phyloP scores from a whole-genome alignment of 2,329 filamentous ascomycete species.

The Endoconidiophora polonica region DNA sequence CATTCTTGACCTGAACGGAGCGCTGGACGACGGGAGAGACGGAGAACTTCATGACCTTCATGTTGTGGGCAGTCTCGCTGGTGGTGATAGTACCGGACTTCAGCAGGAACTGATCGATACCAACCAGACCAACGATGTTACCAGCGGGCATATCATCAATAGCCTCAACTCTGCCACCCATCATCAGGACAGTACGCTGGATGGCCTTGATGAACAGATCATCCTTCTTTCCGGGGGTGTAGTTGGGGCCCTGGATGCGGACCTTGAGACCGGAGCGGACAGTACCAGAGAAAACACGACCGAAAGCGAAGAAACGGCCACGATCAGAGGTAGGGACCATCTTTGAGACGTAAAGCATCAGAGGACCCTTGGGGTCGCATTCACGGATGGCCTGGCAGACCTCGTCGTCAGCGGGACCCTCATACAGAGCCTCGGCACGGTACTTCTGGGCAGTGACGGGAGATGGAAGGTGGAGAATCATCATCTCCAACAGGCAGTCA shows the following conservation, averaged over 20 bases:
- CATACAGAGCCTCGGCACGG: conserved; percentile 96
- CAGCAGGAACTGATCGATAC: conserved; percentile 99
- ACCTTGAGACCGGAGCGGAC: conserved; percentile 97
- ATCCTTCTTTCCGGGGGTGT: conserved; percentile 94
- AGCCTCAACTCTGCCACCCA: conserved; percentile 97
- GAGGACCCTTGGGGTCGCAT: conserved; percentile 92
- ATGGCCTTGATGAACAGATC: conserved; percentile 99
- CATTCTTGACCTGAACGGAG: conserved; percentile 99
- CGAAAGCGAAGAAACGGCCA: conserved; percentile 99
- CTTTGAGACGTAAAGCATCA: conserved; percentile 99
- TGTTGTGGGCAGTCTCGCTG: conserved; percentile 93
- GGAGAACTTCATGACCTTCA: conserved; percentile 99
- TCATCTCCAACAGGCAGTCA: conserved; percentile 98
- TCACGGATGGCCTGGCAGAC: conserved; percentile 92
- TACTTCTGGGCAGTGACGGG: conserved; percentile 92
- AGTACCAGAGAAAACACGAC: conserved; percentile 99
- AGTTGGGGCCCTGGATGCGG: conserved; percentile 99
- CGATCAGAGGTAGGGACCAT: conserved; percentile 99
- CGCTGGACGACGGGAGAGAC: conserved; percentile 97
- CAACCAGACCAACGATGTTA: conserved; percentile 99
- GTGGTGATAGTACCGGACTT: conserved; percentile 99
- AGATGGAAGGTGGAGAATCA: conserved; percentile 97
- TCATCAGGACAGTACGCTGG: conserved; percentile 99
- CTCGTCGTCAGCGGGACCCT: conserved; percentile 88
- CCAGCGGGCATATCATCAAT: conserved; percentile 98